phyloP scores from a whole-genome alignment of 2,329 filamentous ascomycete genomes.

The Monilinia fructicola region DNA sequence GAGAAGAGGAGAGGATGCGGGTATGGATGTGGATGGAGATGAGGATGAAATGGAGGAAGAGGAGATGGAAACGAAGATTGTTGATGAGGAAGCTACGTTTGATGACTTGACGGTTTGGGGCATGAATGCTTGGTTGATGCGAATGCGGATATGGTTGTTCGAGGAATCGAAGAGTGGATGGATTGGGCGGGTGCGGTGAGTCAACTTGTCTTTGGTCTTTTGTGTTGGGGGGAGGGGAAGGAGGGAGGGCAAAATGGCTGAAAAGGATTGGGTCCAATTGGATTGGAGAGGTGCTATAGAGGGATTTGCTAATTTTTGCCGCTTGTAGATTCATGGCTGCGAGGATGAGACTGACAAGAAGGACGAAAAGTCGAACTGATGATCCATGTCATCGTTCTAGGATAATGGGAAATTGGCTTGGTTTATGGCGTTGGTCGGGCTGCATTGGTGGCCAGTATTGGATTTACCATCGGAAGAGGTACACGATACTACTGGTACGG shows the following conservation, averaged over 20 bases:
- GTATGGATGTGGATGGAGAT: constrained; percentile 31
- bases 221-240: neutral
- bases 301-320: neutral
- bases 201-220: neutral
- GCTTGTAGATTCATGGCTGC: constrained; percentile 12
- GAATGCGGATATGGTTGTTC: constrained; percentile 66
- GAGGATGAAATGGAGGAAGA: constrained; percentile 49
- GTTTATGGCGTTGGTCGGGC: neutral
- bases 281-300: neutral
- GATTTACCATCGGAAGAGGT: neutral
- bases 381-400: neutral
- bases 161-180: constrained; percentile 79
- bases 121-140: constrained; percentile 68
- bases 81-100: constrained; percentile 68
- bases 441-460: neutral
- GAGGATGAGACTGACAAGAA: neutral
- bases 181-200: constrained; percentile 65
- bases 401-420: neutral
- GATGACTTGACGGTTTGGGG: constrained; percentile 77
- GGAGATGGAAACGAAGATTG: constrained; percentile 51
- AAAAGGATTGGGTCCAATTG: neutral
- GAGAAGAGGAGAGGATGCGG: neutral
- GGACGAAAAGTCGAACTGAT: neutral
- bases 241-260: no score
- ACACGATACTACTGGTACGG: neutral